phyloP scores from a whole-genome alignment of 352 stramenopile genomes.

The Phytopythium vexans region DNA sequence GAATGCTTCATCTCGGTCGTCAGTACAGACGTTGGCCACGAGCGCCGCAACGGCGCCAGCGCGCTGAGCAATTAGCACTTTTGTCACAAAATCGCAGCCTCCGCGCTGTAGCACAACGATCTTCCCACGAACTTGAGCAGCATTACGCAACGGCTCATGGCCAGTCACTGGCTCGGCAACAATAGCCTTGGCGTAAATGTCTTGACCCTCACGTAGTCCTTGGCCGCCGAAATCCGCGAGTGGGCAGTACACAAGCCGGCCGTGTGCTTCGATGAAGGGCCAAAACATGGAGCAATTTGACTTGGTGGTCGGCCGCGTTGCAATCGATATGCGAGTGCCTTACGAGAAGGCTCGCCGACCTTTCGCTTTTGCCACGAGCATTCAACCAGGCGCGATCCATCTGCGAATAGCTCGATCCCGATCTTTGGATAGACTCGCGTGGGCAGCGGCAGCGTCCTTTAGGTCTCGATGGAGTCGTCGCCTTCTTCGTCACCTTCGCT shows the following conservation, averaged over 20 bases:
- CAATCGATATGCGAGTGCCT: too few species aligned
- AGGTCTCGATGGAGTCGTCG: too few species aligned
- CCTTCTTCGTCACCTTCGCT: too few species aligned
- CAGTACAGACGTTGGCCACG: constrained; percentile 47
- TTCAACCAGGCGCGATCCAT: too few species aligned
- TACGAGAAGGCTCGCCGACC: background rate
- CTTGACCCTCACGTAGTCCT: constrained; percentile 35
- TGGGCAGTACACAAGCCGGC: constrained; percentile 55
- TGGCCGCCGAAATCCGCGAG: constrained; percentile 58
- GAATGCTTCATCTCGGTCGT: constrained; percentile 39
- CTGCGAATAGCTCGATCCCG: too few species aligned
- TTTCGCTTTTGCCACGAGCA: background rate
- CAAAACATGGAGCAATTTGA: constrained; percentile 46
- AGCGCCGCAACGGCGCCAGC: constrained; percentile 66
- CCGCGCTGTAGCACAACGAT: constrained; percentile 67
- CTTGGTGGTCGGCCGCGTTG: too few species aligned
- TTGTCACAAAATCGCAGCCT: constrained; percentile 77
- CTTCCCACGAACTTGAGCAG: constrained; percentile 35
- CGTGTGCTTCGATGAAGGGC: constrained; percentile 65
- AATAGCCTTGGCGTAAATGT: constrained; percentile 49
- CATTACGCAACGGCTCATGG: constrained; percentile 49
- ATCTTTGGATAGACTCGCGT: too few species aligned
- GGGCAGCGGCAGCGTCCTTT: too few species aligned
- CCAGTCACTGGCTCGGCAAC: constrained; percentile 60
- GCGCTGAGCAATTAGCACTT: constrained; percentile 60